These are phyloP conservation scores for Cystoisospora suis DNA, from an alignment of 169 alveolate species.

Conservation along the genomic window DNA sequence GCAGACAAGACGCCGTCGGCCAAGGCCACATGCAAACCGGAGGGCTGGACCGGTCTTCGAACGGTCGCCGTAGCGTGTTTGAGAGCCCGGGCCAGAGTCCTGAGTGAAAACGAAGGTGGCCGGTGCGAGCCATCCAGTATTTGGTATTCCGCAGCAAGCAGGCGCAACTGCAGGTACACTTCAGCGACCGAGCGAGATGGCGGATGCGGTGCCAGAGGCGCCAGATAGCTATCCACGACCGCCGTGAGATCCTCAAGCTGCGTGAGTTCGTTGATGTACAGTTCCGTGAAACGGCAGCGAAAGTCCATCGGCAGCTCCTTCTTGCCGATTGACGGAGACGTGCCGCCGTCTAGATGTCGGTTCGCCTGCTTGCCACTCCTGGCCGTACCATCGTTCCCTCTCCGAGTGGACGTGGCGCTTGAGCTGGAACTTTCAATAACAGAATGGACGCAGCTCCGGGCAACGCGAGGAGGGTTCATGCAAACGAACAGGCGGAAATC, in stretches of 20 bases:
- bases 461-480: slow-evolving; percentile 96
- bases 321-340: slow-evolving; percentile 93
- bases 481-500: slow-evolving; percentile 97
- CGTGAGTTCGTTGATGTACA: slow-evolving; percentile 92
- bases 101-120: slow-evolving; percentile 79
- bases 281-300: slow-evolving; percentile 93
- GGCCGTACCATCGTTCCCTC: not conserved
- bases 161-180: slow-evolving; percentile 56
- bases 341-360: slow-evolving; percentile 82
- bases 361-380: not conserved
- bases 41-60: slow-evolving; percentile 41
- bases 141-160: slow-evolving; percentile 49
- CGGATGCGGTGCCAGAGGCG: slow-evolving; percentile 59
- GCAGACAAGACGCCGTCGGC: slow-evolving; percentile 74
- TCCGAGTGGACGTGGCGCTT: not conserved
- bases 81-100: slow-evolving; percentile 86
- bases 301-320: slow-evolving; percentile 94
- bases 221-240: slow-evolving; percentile 51
- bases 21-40: slow-evolving; percentile 57
- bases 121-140: slow-evolving; percentile 66
- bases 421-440: not conserved
- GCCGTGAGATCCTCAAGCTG: slow-evolving; percentile 57
- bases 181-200: slow-evolving; percentile 66
- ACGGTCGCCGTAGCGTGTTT: slow-evolving; percentile 75
- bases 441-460: not conserved